Conservation (phyloP, 257 asterid genomes). For the Nyctanthes arbortristis region DNA sequence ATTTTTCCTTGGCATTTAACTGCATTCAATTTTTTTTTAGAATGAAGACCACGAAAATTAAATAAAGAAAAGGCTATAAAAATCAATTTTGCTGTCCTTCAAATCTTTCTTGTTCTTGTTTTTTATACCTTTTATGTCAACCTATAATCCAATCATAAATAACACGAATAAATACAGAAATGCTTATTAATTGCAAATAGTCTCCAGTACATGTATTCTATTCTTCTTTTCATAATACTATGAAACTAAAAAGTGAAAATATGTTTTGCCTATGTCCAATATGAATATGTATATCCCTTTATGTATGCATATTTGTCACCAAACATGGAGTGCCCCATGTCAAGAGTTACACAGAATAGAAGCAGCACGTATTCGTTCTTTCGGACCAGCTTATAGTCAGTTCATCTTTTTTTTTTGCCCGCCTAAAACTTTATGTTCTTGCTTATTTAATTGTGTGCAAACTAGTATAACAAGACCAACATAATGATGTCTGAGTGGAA, state of each 20-base stretch:
- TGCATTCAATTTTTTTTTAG: too few species aligned
- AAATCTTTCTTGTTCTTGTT: too few species aligned
- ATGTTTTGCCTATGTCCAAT: background rate
- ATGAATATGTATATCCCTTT: background rate
- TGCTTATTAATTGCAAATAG: background rate
- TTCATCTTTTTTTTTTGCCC: too few species aligned
- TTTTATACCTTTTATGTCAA: background rate
- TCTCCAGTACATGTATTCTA: background rate
- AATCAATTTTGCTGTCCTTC: too few species aligned
- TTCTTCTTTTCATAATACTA: background rate
- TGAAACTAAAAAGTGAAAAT: background rate
- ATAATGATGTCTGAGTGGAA: constrained; percentile 3
- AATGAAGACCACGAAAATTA: too few species aligned
- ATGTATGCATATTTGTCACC: background rate
- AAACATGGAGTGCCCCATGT: background rate
- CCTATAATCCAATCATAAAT: background rate
- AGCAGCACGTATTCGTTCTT: background rate
- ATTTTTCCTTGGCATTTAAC: too few species aligned
- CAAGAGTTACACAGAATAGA: background rate
- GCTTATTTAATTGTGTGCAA: background rate
- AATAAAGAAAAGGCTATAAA: too few species aligned
- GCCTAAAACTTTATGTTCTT: background rate
- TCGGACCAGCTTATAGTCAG: background rate
- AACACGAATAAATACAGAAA: background rate
- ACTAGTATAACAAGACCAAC: background rate